These are phyloP conservation scores for Neurospora sp. DNA, from an alignment of 495 filamentous ascomycete species.

Conservation along the genomic window DNA sequence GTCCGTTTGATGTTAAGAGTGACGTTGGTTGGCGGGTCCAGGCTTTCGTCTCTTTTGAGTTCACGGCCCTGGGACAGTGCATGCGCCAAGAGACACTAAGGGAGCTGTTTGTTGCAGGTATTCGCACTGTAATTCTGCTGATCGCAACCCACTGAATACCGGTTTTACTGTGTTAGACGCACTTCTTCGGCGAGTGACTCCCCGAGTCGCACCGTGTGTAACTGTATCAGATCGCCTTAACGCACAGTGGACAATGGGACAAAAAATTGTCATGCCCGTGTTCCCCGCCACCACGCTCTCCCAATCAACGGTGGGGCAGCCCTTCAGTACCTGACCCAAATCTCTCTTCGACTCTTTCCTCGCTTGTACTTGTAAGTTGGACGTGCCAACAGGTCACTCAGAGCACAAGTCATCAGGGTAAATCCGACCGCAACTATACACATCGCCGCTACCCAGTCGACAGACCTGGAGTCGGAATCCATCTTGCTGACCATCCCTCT, in stretches of 20 bases:
- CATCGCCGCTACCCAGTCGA: background rate
- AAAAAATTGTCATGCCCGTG: slow-evolving; percentile 1
- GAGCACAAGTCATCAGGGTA: background rate
- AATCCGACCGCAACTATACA: background rate
- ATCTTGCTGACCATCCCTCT: slow-evolving; percentile 7
- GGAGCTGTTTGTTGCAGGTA: background rate
- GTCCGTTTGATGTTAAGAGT: background rate
- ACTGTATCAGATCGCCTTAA: no score
- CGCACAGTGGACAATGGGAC: background rate
- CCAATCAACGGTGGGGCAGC: slow-evolving; percentile 20
- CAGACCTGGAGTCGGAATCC: background rate
- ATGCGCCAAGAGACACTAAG: background rate
- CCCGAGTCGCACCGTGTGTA: background rate
- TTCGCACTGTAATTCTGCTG: background rate
- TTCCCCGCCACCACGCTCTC: slow-evolving; percentile 14
- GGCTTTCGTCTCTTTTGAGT: background rate
- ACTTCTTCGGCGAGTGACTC: background rate
- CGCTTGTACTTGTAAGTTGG: background rate
- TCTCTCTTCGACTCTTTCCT: background rate
- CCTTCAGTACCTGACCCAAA: background rate
- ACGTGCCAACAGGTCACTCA: background rate
- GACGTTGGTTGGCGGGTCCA: background rate
- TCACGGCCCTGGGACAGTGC: background rate
- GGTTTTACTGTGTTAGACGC: background rate
- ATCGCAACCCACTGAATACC: background rate